These are phyloP conservation scores for Paraglomus brasilianum DNA, from an alignment of 192 early-diverging fungal genomes.

Conservation along the genomic window DNA sequence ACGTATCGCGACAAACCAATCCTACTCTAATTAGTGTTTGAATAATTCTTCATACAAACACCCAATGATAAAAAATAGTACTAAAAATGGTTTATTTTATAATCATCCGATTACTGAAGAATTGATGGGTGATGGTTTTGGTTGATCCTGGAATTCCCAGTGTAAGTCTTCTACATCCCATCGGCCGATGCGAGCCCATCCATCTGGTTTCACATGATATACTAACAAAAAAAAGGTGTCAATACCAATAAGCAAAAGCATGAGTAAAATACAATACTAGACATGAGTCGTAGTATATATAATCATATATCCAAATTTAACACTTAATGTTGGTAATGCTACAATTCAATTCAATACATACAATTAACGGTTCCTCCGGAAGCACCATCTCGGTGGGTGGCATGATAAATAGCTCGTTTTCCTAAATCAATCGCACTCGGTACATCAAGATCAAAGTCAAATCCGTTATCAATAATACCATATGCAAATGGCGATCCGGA, in stretches of 20 bases:
- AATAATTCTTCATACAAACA: no score
- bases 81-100: no score
- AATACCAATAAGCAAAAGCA: background rate
- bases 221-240: slow-evolving; percentile 44
- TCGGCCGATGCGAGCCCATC: slow-evolving; percentile 84
- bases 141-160: slow-evolving; percentile 60
- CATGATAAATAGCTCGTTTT: slow-evolving; percentile 91
- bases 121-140: slow-evolving; percentile 13
- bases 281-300: no score
- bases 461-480: slow-evolving; percentile 92
- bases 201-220: slow-evolving; percentile 88
- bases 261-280: no score
- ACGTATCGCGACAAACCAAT: no score
- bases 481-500: slow-evolving; percentile 99
- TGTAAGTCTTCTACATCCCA: slow-evolving; percentile 85
- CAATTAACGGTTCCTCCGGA: slow-evolving; percentile 82
- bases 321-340: background rate
- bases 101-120: background rate
- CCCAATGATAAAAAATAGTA: no score
- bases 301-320: no score
- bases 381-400: slow-evolving; percentile 90
- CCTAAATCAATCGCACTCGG: slow-evolving; percentile 91
- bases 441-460: slow-evolving; percentile 74
- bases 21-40: no score
- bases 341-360: background rate